Conservation (phyloP, 305 asterid species). For the Striga hermonthica region DNA sequence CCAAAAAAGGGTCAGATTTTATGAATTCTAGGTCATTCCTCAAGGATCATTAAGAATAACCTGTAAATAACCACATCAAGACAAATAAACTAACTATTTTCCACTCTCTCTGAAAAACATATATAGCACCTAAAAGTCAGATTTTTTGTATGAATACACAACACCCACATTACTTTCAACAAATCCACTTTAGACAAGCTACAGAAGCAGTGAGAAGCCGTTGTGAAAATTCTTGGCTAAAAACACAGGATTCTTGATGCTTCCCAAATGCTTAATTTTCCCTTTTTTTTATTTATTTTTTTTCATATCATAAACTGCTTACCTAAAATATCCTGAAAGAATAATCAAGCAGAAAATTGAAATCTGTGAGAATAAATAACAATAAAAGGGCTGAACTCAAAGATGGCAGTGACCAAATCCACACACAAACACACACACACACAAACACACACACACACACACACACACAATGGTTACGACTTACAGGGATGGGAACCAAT, state of each 20-base stretch:
- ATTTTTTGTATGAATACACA: constrained; percentile 7
- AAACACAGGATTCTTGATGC: no score
- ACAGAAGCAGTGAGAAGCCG: not conserved
- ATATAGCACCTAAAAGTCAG: constrained; percentile 9
- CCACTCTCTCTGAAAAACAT: not conserved
- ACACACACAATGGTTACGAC: not conserved
- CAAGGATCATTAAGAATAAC: no score
- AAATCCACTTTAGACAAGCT: not conserved
- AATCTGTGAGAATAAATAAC: no score
- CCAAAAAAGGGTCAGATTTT: not conserved
- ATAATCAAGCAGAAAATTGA: no score
- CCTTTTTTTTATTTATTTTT: no score
- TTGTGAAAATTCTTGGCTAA: no score
- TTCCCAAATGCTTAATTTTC: no score
- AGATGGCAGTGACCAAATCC: not conserved
- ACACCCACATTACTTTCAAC: constrained; percentile 13
- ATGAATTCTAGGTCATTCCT: no score
- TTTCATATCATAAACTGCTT: no score
- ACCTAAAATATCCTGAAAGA: no score
- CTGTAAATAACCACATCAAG: not conserved
- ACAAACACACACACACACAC: constrained; percentile 23
- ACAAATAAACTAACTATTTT: not conserved
- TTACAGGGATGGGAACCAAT: constrained; percentile 89
- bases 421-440: not conserved
- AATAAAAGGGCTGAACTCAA: no score